Base-by-base conservation (phyloP, 768 basidiomycete genomes). In the Omphalotus guepiniiformis region DNA sequence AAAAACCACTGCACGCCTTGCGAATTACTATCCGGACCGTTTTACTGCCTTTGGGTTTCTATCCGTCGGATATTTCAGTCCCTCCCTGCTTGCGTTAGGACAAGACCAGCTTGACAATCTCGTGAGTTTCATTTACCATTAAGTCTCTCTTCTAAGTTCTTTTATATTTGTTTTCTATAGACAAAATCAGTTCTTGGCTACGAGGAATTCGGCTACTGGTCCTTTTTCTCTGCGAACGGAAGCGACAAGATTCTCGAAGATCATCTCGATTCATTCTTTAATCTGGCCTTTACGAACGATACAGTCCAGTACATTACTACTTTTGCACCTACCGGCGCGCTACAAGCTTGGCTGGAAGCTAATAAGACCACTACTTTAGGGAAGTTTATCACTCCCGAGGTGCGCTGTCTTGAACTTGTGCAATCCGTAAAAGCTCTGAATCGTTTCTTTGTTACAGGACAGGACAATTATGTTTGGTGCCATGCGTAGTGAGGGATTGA, bases 191-290 rank as follows among this genome's bases (percentile, higher is more conserved):
- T 42, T 0, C 32, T 54, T 25, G 71, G 69, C 0, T 60, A 57
- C 22, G 68, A 71, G 16, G 29, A 55, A 1, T 46, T 59, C 27
- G 69, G 68, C 6, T 71, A 73, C 51, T 67, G 65, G 66, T 41
- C 43, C 6, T 73, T 71, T 53, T 63, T 75, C 39, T 36, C 62
- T 1, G 59, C 61, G 16, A 59, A 67, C 0, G 68, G 61, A 11
- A 63, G 69, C 0, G 53, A 55, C 3, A 49, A 58, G 7, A 27
- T 74, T 0, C 58, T 72, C 27, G 36, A 38, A n/a, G 45, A 47
- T 32, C 47, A 74, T 68, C 54, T 67, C 26, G 73, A 75, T 23
- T 69, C 68, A 0, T 74, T 74, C 58, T 62, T 60, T 25, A 63
- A 54, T 28, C 15, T 68, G 3, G 0, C 68, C 2, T 63, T 64